Conservation (phyloP, 2,329 filamentous ascomycete species). For the Magnaporthales sp. region DNA sequence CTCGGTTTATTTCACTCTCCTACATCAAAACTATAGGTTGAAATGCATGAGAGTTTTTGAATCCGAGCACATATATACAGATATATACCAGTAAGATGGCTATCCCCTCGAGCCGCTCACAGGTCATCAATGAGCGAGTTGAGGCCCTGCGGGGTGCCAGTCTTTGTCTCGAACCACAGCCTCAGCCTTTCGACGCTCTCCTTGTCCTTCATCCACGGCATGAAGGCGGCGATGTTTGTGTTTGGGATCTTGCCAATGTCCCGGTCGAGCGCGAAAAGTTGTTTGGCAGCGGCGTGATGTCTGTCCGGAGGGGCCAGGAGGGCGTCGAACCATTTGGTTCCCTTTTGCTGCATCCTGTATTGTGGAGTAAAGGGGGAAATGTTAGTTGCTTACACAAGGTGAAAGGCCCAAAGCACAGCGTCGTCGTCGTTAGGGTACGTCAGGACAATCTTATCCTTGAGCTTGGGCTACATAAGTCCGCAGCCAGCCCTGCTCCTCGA, state of each 20-base stretch:
- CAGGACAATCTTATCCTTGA: constrained; percentile 43
- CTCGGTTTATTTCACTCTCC: no score
- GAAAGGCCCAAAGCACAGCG: constrained; percentile 40
- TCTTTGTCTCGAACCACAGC: constrained; percentile 29
- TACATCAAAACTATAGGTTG: no score
- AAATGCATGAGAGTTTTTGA: no score
- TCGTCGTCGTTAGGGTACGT: constrained; percentile 52
- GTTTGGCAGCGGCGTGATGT: constrained; percentile 19
- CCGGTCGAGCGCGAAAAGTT: constrained; percentile 16
- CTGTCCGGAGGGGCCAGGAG: constrained; percentile 30
- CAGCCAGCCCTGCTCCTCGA: no score
- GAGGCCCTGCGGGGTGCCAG: constrained; percentile 32
- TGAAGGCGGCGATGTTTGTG: constrained; percentile 29
- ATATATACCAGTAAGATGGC: no score
- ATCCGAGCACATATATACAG: no score
- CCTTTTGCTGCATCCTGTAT: constrained; percentile 28
- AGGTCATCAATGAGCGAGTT: constrained; percentile 21
- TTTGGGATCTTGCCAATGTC: constrained; percentile 19
- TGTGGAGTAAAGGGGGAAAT: background rate
- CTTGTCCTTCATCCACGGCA: constrained; percentile 31
- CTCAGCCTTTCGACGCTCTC: constrained; percentile 28
- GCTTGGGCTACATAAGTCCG: constrained; percentile 37
- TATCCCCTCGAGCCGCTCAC: no score
- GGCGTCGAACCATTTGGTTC: constrained; percentile 35
- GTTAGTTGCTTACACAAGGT: constrained; percentile 31